Evolutionary conservation across 176 grass and related monocot species (phyloP).

Genomic region (Puya raimondii): DNA sequence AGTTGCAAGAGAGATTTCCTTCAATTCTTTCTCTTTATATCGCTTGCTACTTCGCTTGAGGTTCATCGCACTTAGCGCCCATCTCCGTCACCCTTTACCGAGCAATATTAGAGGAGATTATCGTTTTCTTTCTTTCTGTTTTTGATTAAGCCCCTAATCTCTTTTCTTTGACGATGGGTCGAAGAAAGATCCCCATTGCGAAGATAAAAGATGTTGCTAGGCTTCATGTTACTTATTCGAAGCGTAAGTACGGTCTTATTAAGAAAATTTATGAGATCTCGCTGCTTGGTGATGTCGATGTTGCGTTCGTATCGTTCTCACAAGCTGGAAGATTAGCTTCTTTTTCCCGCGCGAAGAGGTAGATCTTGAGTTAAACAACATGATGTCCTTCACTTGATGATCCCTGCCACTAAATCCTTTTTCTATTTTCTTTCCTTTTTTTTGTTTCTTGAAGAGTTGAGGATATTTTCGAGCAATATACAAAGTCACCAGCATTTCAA

Average conservation of each 20-base stretch:
- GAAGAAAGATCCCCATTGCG: neutral
- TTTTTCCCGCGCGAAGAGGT: neutral
- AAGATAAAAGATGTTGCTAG: neutral
- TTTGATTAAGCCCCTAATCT: neutral
- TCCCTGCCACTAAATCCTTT: neutral
- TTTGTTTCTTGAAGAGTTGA: neutral
- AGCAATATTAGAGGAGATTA: neutral
- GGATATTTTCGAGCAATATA: neutral
- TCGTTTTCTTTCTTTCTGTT: neutral
- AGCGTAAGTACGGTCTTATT: constrained; percentile 5
- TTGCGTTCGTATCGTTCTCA: constrained; percentile 11
- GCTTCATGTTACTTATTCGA: constrained; percentile 8
- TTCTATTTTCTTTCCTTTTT: neutral
- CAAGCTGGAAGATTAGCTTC: neutral
- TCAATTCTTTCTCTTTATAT: neutral
- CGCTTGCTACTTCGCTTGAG: neutral
- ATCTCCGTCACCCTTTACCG: neutral
- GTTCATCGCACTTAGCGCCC: neutral
- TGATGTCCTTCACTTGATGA: neutral
- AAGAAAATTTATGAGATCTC: neutral
- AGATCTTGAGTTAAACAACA: neutral
- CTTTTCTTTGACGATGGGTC: neutral
- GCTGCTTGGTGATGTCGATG: neutral
- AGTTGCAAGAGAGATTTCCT: no score
- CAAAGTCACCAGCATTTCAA: neutral